phyloP scores from a whole-genome alignment of 2,329 filamentous ascomycete genomes.

The Colletotrichum theobromicola region DNA sequence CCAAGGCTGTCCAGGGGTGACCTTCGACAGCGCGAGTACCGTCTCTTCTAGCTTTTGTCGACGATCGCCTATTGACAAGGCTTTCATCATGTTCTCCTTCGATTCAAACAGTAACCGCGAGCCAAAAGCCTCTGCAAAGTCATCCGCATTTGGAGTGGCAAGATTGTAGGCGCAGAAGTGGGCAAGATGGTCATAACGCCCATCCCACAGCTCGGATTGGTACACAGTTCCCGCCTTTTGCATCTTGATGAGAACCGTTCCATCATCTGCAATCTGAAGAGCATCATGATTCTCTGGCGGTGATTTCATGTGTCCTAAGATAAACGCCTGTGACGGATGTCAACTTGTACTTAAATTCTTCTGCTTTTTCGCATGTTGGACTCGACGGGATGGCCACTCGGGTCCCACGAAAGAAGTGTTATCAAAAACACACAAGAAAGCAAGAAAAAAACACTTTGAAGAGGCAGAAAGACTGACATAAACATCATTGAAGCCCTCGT shows the following conservation, averaged over 20 bases:
- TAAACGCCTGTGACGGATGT: neutral
- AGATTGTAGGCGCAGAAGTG: neutral
- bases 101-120: neutral
- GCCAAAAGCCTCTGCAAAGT: neutral
- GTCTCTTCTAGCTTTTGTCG: neutral
- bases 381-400: neutral
- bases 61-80: neutral
- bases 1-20: neutral
- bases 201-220: neutral
- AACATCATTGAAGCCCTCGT: neutral
- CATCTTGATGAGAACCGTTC: neutral
- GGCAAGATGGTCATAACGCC: neutral
- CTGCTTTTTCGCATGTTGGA: neutral
- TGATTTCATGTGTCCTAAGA: neutral
- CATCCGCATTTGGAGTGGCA: neutral
- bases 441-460: neutral
- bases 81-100: neutral
- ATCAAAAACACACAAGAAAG: neutral
- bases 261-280: neutral
- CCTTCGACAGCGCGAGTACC: neutral
- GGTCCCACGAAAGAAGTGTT: too few species aligned
- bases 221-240: neutral
- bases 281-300: neutral
- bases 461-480: neutral
- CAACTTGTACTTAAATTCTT: neutral